Evolutionary conservation across 2,329 filamentous ascomycete genomes (phyloP), one percentile per base, ranked within the genome.

Genomic region (Sclerotiophoma versabilis): DNA sequence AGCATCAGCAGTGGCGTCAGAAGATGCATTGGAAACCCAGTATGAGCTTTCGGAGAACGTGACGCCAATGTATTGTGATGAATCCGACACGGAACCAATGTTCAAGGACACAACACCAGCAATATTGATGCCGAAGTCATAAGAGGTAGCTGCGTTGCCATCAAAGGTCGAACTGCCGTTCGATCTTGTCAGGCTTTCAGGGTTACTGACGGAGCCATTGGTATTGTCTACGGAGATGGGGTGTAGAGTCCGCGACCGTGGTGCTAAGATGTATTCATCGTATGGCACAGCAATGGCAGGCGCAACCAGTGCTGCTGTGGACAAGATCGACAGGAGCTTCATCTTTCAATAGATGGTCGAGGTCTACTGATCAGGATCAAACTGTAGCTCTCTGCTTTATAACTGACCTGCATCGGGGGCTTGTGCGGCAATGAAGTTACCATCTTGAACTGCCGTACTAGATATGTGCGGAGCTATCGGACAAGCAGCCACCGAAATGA

Each of bases 21-120:
- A 75, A 7, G 69, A 75, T 23, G 75, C 60, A 3, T 73, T 75
- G 30, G 76, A 81, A 38, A 84, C 79, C 80, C 80, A 85, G 1
- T 82, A 58, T 0, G 73, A 77, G 51, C 70, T 74, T 46, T 79
- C 77, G 2, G 73, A 72, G 49, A 75, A 80, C 2, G 76, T 75
- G 23, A 80, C 64, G 42, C 77, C 77, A 36, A 80, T 77, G 59
- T 71, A 75, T 42, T 78, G 75, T 27, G 71, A 61, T 0, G 58
- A 50, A n/a, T 66, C 61, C 5, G 73, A 73, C 1, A 73, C 66
- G 0, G 65, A 54, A 12, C 70, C 71, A 25, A 79, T 65, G 4
- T 61, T 64, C 25, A 79, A 55, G 2, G 69, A 70, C 1, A 79
- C 74, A 6, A 76, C 52, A 1, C 77, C 77, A 4, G 74, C 77